These are phyloP conservation scores for Saturnispora serradocipensis DNA, from an alignment of 805 yeast species.

Conservation along the genomic window DNA sequence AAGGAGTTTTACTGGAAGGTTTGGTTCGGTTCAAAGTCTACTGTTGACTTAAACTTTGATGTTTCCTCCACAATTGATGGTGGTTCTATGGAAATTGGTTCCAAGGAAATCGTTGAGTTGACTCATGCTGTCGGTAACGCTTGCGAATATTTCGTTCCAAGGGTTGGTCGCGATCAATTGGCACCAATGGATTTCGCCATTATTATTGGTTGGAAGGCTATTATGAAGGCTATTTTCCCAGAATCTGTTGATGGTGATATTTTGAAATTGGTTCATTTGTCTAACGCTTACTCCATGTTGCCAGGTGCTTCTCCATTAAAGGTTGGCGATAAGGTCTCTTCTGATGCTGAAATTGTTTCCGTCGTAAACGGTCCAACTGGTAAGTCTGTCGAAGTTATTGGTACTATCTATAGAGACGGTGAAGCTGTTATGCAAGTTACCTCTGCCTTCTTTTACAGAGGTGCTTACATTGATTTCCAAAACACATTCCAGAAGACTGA, in stretches of 20 bases:
- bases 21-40: constrained; percentile 69
- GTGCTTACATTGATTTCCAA: constrained; percentile 76
- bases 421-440: constrained; percentile 86
- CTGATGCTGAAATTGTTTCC: constrained; percentile 78
- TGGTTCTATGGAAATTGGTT: constrained; percentile 55
- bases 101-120: constrained; percentile 77
- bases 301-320: constrained; percentile 87
- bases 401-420: constrained; percentile 70
- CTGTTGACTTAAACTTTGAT: constrained; percentile 62
- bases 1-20: constrained; percentile 95
- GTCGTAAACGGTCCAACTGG: constrained; percentile 89
- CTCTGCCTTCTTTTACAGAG: constrained; percentile 95
- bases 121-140: constrained; percentile 96
- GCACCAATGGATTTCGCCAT: constrained; percentile 99
- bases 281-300: constrained; percentile 87
- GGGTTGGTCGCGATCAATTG: constrained; percentile 72
- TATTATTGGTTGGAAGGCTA: constrained; percentile 97
- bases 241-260: constrained; percentile 92
- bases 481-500: constrained; percentile 84
- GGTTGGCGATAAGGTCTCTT: constrained; percentile 76
- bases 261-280: constrained; percentile 85
- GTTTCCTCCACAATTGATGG: constrained; percentile 67
- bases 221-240: constrained; percentile 97
- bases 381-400: constrained; percentile 91
- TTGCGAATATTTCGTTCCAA: constrained; percentile 88